Evolutionary conservation across 148 eudicot species (phyloP).

Genomic region (Rhododendron kiyosumense): DNA sequence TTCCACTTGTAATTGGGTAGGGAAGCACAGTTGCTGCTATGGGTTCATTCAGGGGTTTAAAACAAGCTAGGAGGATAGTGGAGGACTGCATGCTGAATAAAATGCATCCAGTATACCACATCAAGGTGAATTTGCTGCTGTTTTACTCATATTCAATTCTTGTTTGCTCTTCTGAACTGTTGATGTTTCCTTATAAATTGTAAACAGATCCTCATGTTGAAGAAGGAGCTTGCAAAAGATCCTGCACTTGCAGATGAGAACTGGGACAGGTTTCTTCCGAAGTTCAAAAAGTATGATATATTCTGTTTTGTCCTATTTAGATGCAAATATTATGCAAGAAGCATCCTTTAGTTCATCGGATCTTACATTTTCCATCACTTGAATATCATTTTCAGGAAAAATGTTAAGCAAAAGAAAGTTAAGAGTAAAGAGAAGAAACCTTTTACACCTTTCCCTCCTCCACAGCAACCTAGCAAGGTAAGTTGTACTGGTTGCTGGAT

Average conservation of each 20-base stretch:
- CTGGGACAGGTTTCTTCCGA: conserved; percentile 96
- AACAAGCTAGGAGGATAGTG: conserved; percentile 77
- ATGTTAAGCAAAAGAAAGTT: conserved; percentile 82
- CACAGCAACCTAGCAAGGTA: conserved; percentile 89
- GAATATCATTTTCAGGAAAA: conserved; percentile 56
- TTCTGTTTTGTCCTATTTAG: background rate
- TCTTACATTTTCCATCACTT: background rate
- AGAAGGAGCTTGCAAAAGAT: conserved; percentile 82
- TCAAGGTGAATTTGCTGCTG: conserved; percentile 42
- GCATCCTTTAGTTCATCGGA: background rate
- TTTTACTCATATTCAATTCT: background rate
- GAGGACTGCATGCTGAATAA: conserved; percentile 89
- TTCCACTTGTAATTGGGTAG: conserved; percentile 29
- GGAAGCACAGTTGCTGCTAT: conserved; percentile 95
- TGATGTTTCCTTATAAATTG: conserved; percentile 1
- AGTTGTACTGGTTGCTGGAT: conserved; percentile 10
- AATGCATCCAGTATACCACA: conserved; percentile 79
- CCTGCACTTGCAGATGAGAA: conserved; percentile 86
- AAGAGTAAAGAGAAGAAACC: conserved; percentile 83
- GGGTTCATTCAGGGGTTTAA: conserved; percentile 95
- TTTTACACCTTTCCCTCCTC: conserved; percentile 95
- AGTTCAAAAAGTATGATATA: conserved; percentile 66
- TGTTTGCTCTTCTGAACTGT: background rate
- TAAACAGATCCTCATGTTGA: conserved; percentile 74
- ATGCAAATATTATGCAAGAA: background rate